Conservation (phyloP, 805 yeast genomes). For the Cyberlindnera sargentensis region DNA sequence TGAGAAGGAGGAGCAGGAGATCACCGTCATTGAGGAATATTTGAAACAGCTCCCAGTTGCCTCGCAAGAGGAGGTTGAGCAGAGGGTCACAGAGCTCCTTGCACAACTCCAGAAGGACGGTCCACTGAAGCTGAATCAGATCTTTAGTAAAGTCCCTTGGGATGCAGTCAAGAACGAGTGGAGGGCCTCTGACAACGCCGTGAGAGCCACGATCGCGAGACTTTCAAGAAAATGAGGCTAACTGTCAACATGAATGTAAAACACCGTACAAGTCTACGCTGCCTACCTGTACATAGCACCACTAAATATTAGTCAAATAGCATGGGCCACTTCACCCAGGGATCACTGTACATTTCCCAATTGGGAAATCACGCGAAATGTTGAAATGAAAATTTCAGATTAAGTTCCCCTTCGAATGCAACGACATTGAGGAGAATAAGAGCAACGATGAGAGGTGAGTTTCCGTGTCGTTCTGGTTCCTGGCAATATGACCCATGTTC, state of each 20-base stretch:
- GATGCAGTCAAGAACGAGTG: conserved; percentile 28
- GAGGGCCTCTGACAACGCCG: conserved; percentile 28
- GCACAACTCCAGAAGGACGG: conserved; percentile 16
- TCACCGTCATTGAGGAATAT: conserved; percentile 34
- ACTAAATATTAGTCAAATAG: background rate
- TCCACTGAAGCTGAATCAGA: conserved; percentile 23
- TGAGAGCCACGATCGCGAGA: conserved; percentile 26
- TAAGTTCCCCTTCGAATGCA: too few species aligned
- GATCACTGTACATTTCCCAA: background rate
- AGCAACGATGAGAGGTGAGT: conserved; percentile 1
- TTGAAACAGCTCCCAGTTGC: conserved; percentile 39
- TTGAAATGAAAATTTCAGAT: background rate
- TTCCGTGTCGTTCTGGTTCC: background rate
- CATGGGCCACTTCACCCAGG: too few species aligned
- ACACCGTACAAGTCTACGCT: too few species aligned
- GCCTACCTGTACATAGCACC: conserved; percentile 3
- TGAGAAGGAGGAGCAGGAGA: conserved; percentile 43
- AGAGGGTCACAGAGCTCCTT: conserved; percentile 24
- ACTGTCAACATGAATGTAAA: too few species aligned
- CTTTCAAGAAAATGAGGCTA: background rate
- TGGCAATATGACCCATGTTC: background rate
- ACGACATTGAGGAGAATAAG: background rate
- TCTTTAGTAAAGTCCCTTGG: conserved; percentile 29
- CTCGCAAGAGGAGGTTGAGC: conserved; percentile 36
- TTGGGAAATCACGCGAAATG: background rate